Percentiles rank a stretch among this genome's conserved stretches.
These are phyloP conservation scores for Diaporthe caulivora DNA, from an alignment of 2,329 filamentous ascomycete genomes.

Conservation along the genomic window DNA sequence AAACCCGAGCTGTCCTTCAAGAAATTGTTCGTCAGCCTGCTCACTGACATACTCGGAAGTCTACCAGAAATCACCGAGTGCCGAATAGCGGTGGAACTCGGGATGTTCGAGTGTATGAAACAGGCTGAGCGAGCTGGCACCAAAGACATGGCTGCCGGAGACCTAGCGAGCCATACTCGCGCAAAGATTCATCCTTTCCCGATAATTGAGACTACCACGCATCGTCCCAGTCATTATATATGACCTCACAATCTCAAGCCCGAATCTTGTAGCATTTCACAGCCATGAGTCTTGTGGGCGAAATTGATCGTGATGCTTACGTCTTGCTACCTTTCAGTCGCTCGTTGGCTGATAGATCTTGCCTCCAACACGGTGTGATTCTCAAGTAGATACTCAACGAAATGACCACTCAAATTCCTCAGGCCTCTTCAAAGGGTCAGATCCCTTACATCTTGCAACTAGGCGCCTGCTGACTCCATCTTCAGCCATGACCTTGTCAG, in stretches of 20 bases:
- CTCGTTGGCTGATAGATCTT: conserved; percentile 50
- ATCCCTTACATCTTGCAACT: too few relatives aligned
- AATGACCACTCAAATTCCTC: too few relatives aligned
- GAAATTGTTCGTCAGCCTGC: background rate
- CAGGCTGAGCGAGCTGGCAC: conserved; percentile 41
- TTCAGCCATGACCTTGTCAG: too few relatives aligned
- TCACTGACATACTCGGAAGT: conserved; percentile 41
- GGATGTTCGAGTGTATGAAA: conserved; percentile 50
- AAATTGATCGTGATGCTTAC: conserved; percentile 44
- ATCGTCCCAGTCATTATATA: background rate
- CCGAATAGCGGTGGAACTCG: conserved; percentile 51
- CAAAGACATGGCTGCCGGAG: conserved; percentile 43
- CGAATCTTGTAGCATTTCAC: conserved; percentile 53
- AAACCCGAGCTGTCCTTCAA: background rate
- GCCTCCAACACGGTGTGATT: conserved; percentile 50
- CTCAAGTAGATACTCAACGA: conserved; percentile 35
- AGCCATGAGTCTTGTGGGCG: conserved; percentile 52
- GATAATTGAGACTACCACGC: conserved; percentile 11
- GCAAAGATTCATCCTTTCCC: conserved; percentile 44
- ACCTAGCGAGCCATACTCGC: conserved; percentile 47
- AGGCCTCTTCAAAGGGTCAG: too few relatives aligned
- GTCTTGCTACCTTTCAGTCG: conserved; percentile 48
- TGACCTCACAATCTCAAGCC: background rate
- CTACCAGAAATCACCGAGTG: conserved; percentile 52
- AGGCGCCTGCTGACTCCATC: too few relatives aligned